phyloP scores from a whole-genome alignment of 140 eudicot species.

The Stevia rebaudiana region DNA sequence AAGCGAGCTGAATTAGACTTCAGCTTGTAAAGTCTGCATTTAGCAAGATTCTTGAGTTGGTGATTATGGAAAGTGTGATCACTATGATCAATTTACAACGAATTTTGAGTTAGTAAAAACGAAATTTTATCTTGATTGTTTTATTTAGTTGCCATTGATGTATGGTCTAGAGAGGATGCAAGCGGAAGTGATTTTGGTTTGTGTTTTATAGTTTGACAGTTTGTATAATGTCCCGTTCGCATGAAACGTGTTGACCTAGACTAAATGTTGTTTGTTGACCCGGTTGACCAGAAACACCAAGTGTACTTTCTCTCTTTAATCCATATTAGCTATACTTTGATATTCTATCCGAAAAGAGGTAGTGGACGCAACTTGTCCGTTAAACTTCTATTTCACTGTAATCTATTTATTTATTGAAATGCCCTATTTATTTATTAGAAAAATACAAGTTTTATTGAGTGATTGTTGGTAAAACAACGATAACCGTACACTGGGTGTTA shows the following conservation, averaged over 20 bases:
- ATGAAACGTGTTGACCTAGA: neutral
- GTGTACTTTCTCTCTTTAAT: no score
- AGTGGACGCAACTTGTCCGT: no score
- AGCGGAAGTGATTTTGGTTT: neutral
- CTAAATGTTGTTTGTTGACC: neutral
- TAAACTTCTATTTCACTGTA: no score
- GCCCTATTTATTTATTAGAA: no score
- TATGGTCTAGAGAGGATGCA: neutral
- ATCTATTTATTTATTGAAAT: no score
- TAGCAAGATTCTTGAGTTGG: neutral
- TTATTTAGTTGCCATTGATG: neutral
- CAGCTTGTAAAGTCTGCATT: slow-evolving; percentile 29
- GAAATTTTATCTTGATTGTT: neutral
- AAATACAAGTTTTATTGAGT: no score
- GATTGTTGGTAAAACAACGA: no score
- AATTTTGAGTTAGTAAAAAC: neutral
- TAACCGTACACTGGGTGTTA: no score
- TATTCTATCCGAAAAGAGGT: no score
- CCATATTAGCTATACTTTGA: no score
- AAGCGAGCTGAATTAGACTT: slow-evolving; percentile 71
- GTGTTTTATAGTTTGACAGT: neutral
- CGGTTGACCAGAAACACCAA: no score
- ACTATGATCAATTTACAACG: neutral
- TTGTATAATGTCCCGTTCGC: neutral
- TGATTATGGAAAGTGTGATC: neutral